Conservation (phyloP, 1,139 yeast genomes). For the Lodderomyces pseudojiufengensis region DNA sequence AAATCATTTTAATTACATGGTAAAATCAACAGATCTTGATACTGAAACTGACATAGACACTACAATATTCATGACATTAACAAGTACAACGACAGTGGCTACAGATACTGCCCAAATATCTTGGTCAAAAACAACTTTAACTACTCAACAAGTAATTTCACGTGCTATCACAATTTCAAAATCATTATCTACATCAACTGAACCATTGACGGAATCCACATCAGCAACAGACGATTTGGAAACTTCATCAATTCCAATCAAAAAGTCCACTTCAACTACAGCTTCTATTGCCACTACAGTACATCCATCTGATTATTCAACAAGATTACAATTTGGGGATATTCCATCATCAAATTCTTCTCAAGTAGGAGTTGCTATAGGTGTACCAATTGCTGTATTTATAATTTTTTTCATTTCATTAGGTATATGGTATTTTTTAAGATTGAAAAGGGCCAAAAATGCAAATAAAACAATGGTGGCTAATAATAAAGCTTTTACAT, state of each 20-base stretch:
- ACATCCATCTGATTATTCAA: constrained; percentile 5
- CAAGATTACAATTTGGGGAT: constrained; percentile 6
- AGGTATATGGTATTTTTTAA: constrained; percentile 20
- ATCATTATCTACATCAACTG: neutral
- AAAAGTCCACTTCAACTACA: constrained; percentile 1
- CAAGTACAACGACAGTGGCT: constrained; percentile 7
- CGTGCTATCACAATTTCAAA: constrained; percentile 3
- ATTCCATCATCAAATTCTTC: constrained; percentile 12
- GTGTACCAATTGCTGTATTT: constrained; percentile 40
- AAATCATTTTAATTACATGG: too few relatives aligned
- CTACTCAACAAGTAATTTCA: constrained; percentile 2
- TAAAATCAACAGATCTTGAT: neutral
- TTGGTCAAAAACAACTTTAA: constrained; percentile 6
- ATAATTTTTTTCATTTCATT: constrained; percentile 23
- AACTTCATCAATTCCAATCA: constrained; percentile 1
- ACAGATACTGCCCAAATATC: neutral
- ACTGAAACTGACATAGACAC: too few relatives aligned
- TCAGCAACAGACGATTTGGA: neutral
- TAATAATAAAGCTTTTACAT: neutral
- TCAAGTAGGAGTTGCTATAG: constrained; percentile 39
- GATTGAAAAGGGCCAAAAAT: constrained; percentile 18
- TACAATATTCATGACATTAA: constrained; percentile 7
- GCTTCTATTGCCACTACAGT: constrained; percentile 1
- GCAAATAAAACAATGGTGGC: constrained; percentile 6
- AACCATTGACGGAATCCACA: too few relatives aligned